Conservation (phyloP, 2,329 filamentous ascomycete species). For the Bertia moriformis region DNA sequence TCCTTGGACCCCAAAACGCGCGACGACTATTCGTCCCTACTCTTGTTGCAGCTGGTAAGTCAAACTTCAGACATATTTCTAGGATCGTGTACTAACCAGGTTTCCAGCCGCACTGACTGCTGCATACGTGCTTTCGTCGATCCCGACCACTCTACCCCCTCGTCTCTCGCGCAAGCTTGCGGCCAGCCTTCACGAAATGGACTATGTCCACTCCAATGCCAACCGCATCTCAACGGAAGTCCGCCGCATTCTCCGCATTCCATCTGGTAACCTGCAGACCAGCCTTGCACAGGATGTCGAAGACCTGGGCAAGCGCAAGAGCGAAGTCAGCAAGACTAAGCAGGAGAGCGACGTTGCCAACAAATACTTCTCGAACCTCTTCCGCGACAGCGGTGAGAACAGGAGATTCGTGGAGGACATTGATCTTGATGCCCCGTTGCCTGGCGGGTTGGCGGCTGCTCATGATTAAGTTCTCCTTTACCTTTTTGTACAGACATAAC, state of each 20-base stretch:
- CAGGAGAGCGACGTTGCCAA: constrained; percentile 72
- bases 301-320: constrained; percentile 61
- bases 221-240: constrained; percentile 72
- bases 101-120: constrained; percentile 49
- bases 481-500: not conserved
- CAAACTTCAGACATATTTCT: constrained; percentile 1
- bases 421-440: constrained; percentile 38
- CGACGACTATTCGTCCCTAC: constrained; percentile 70
- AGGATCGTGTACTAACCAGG: constrained; percentile 17
- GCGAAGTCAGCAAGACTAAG: constrained; percentile 70
- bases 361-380: constrained; percentile 81
- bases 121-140: constrained; percentile 71
- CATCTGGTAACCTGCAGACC: constrained; percentile 72
- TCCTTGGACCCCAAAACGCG: constrained; percentile 70
- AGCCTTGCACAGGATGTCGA: constrained; percentile 75
- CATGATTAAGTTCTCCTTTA: not conserved
- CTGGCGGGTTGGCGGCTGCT: constrained; percentile 27
- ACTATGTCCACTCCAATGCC: constrained; percentile 86
- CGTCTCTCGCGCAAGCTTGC: constrained; percentile 77
- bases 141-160: constrained; percentile 75
- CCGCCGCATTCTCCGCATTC: constrained; percentile 74
- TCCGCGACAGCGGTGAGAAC: constrained; percentile 46
- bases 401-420: constrained; percentile 32
- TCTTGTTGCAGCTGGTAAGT: constrained; percentile 64
- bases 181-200: constrained; percentile 62